Evolutionary conservation across 2,329 filamentous ascomycete genomes (phyloP).

Genomic region (Fusarium sp.): DNA sequence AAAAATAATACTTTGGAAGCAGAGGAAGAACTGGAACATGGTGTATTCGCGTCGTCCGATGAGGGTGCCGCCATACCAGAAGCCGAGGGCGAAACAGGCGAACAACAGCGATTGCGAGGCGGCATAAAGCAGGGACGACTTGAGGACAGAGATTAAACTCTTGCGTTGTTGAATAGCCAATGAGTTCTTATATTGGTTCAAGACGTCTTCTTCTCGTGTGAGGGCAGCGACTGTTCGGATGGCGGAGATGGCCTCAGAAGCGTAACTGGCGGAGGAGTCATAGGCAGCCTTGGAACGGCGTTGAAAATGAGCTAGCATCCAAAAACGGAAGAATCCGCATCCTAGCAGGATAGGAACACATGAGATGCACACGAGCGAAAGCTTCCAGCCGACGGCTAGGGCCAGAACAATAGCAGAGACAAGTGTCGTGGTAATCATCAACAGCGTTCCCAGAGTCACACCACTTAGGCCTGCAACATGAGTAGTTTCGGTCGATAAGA

Average conservation of each 20-base stretch:
- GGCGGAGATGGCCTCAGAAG: conserved; percentile 92
- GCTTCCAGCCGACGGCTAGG: conserved; percentile 86
- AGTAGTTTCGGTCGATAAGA: conserved; percentile 90
- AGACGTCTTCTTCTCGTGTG: conserved; percentile 87
- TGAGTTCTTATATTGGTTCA: conserved; percentile 75
- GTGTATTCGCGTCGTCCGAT: conserved; percentile 78
- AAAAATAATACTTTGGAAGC: conserved; percentile 89
- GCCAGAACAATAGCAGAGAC: conserved; percentile 78
- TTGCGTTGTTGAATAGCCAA: conserved; percentile 75
- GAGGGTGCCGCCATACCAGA: conserved; percentile 90
- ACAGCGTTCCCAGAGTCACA: conserved; percentile 85
- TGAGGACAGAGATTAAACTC: conserved; percentile 79
- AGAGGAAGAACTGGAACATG: conserved; percentile 92
- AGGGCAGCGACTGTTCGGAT: conserved; percentile 94
- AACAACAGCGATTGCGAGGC: conserved; percentile 87
- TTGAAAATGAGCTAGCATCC: conserved; percentile 84
- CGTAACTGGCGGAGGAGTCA: conserved; percentile 84
- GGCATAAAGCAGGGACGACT: conserved; percentile 84
- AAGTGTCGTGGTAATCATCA: conserved; percentile 85
- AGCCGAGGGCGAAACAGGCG: conserved; percentile 85
- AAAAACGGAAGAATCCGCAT: conserved; percentile 91
- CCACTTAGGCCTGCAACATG: conserved; percentile 90
- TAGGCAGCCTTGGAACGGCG: conserved; percentile 84
- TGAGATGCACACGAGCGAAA: conserved; percentile 84
- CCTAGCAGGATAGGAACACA: conserved; percentile 82